Percentiles rank a stretch among this genome's conserved stretches.
Evolutionary conservation across 106 monocot species (phyloP).

Genomic region (Apostasia ramifera): DNA sequence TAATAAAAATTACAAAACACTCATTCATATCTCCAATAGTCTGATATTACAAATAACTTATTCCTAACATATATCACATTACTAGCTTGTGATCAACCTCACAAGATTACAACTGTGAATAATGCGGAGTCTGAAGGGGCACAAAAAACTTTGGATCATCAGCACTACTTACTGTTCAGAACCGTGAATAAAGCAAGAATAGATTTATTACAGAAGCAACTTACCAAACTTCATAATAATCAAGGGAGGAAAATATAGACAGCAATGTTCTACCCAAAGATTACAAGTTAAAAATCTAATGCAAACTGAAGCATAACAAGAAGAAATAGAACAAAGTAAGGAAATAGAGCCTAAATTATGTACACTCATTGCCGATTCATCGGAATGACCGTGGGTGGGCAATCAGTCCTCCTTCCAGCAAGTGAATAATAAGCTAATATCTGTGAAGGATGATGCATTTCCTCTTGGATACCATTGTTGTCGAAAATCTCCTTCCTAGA

Average conservation of each 20-base stretch:
- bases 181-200: no score
- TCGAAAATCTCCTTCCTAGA: conserved; percentile 19
- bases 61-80: no score
- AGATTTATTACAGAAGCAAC: conserved; percentile 17
- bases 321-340: neutral
- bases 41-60: no score
- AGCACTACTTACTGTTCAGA: no score
- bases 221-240: conserved; percentile 4
- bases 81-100: no score
- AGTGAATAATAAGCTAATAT: conserved; percentile 94
- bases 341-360: neutral
- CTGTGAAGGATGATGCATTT: conserved; percentile 52
- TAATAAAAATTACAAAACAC: no score
- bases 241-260: conserved; percentile 8
- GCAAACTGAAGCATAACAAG: neutral
- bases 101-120: no score
- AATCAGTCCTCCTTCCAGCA: conserved; percentile 63
- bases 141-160: no score
- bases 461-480: conserved; percentile 7
- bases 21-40: no score
- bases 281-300: neutral
- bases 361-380: conserved; percentile 35
- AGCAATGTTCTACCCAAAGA: conserved; percentile 4
- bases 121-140: no score
- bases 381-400: conserved; percentile 52